Conservation (phyloP, 1,139 yeast species). For the Lodderomyces pseudojiufengensis region DNA sequence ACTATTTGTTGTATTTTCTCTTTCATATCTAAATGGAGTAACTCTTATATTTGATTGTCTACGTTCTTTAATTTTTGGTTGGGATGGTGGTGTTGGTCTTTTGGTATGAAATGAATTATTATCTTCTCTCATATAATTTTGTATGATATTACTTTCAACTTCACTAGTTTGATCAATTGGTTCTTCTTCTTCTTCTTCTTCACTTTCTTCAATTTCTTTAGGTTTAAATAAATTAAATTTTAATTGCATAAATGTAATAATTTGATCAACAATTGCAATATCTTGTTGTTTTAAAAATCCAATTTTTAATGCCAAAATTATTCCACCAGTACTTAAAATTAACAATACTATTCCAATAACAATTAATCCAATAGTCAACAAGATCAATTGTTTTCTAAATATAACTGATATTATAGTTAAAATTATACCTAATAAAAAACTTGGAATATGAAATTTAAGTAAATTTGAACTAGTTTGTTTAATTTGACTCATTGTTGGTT, state of each 20-base stretch:
- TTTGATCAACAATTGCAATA: slow-evolving; percentile 2
- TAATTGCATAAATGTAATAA: not conserved
- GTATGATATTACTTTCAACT: not conserved
- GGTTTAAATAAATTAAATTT: not conserved
- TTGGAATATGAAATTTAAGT: slow-evolving; percentile 25
- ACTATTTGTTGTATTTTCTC: not conserved
- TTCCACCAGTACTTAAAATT: too few species aligned
- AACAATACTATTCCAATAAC: slow-evolving; percentile 15
- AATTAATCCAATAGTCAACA: slow-evolving; percentile 4
- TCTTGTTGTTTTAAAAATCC: slow-evolving; percentile 16
- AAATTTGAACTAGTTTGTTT: slow-evolving; percentile 1
- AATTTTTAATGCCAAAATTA: slow-evolving; percentile 29
- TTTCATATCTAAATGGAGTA: slow-evolving; percentile 13
- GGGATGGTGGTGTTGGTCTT: slow-evolving; percentile 3
- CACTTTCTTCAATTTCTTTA: slow-evolving; percentile 4
- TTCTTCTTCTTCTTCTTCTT: slow-evolving; percentile 1
- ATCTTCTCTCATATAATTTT: slow-evolving; percentile 1
- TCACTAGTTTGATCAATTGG: slow-evolving; percentile 2
- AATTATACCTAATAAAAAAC: slow-evolving; percentile 30
- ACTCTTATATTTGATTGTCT: slow-evolving; percentile 12
- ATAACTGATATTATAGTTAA: slow-evolving; percentile 5
- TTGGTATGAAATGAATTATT: slow-evolving; percentile 4
- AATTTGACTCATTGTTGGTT: slow-evolving; percentile 5
- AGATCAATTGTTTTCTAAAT: slow-evolving; percentile 6
- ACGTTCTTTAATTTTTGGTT: slow-evolving; percentile 7